Base-by-base conservation (phyloP, 768 basidiomycete species). In the Hypholoma fasciculare region DNA sequence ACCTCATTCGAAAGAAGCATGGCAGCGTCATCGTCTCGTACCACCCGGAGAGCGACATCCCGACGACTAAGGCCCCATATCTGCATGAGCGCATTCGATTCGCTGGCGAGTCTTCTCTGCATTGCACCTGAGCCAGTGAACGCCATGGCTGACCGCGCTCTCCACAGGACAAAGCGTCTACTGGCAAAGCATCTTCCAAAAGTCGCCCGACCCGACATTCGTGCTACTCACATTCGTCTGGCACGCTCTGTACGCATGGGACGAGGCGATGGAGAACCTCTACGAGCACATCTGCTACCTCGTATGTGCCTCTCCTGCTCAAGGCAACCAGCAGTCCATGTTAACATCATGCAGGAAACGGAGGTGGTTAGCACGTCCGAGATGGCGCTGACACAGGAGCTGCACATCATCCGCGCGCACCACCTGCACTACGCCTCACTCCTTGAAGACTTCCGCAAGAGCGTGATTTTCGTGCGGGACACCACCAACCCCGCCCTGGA, bases 231-330 rank as follows among this genome's bases (percentile, higher is more conserved):
- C 78, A 4, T 78, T 79, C 39, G 67, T 86, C 17, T 86, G 84
- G 85, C 81, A 86, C 54, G 78, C 83, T 1, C 58, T 86, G 47
- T 87, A 86, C 60, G 79, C 82, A 0, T 87, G 84, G 83, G 85
- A 87, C 54, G 78, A 86, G 63, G 76, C 83, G 0, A 65, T 87
- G 8, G 85, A 85, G 59, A 68, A 73, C 36, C 68, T 87, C 6
- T 85, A 84, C 56, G 61, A 65, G 0, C 79, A 85, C 64, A 78
- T 86, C 23, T 80, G 74, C 62, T 65, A 60, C 38, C 69, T 85
- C 23, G 84, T 85, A 58, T 52, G 78, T 48, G 11, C 17, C n/a
- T n/a, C n/a, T n/a, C n/a, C n/a, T n/a, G n/a, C n/a, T n/a, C n/a
- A n/a, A n/a, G n/a, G n/a, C n/a, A n/a, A n/a, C n/a, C n/a, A n/a